A percentile compares a stretch with the other conserved stretches of the same genome.
Conservation (phyloP, 305 asterid species). For the Solanum chacoense region DNA sequence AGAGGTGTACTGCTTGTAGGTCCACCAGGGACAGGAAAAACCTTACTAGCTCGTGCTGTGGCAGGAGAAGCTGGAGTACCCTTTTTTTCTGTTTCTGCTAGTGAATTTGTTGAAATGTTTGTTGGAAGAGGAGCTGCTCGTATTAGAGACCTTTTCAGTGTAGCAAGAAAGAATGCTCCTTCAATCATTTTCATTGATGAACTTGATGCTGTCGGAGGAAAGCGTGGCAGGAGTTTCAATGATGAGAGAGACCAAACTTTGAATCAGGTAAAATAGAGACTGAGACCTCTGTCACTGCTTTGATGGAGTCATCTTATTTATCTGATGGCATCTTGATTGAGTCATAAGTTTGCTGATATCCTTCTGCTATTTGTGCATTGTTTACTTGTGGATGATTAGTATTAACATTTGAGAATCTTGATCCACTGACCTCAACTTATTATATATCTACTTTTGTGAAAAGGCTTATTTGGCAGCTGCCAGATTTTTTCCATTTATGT, state of each 20-base stretch:
- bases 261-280: constrained; percentile 62
- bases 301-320: neutral
- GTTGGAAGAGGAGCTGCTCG: constrained; percentile 99
- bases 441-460: neutral
- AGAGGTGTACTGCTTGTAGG: constrained; percentile 95
- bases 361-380: neutral
- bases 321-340: neutral
- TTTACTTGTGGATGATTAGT: neutral
- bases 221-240: constrained; percentile 92
- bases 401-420: neutral
- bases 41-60: constrained; percentile 92
- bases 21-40: constrained; percentile 97
- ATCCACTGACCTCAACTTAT: neutral
- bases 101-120: constrained; percentile 93
- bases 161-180: constrained; percentile 87
- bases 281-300: neutral
- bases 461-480: neutral
- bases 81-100: constrained; percentile 90
- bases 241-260: constrained; percentile 95
- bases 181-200: constrained; percentile 91
- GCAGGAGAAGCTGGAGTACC: constrained; percentile 98
- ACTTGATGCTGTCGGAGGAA: constrained; percentile 97
- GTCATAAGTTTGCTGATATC: neutral
- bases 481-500: neutral
- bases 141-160: constrained; percentile 71